A percentile compares a stretch with the other conserved stretches of the same genome.
Conservation (phyloP, 306 rosid genomes). For the Clitoria ternatea region DNA sequence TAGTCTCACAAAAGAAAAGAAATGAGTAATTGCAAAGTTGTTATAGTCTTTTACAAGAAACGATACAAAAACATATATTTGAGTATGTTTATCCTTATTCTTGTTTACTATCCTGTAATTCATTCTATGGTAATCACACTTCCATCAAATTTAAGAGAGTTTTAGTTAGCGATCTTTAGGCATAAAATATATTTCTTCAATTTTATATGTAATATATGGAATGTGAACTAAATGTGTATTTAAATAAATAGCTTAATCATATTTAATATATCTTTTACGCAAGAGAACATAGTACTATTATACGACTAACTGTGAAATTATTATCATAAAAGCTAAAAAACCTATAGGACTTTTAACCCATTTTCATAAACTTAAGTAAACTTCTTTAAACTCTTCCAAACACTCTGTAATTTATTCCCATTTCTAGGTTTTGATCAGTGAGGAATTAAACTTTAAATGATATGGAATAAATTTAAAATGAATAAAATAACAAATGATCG, state of each 20-base stretch:
- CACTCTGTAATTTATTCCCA: not conserved
- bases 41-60: not conserved
- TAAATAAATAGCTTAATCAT: not conserved
- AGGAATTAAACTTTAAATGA: not conserved
- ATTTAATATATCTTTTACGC: no score
- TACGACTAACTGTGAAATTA: no score
- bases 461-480: no score
- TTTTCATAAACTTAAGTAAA: not conserved
- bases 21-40: not conserved
- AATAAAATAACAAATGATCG: no score
- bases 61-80: not conserved
- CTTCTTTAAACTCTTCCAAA: not conserved
- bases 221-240: not conserved
- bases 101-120: not conserved
- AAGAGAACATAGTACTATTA: no score
- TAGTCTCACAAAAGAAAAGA: no score
- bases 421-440: not conserved
- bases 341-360: not conserved
- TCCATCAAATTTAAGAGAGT: not conserved
- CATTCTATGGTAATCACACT: not conserved
- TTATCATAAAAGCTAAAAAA: not conserved
- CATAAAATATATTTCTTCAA: no score
- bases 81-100: not conserved
- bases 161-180: not conserved
- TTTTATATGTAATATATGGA: no score